phyloP scores from a whole-genome alignment of 352 stramenopile species.

The Phytophthora quininea region DNA sequence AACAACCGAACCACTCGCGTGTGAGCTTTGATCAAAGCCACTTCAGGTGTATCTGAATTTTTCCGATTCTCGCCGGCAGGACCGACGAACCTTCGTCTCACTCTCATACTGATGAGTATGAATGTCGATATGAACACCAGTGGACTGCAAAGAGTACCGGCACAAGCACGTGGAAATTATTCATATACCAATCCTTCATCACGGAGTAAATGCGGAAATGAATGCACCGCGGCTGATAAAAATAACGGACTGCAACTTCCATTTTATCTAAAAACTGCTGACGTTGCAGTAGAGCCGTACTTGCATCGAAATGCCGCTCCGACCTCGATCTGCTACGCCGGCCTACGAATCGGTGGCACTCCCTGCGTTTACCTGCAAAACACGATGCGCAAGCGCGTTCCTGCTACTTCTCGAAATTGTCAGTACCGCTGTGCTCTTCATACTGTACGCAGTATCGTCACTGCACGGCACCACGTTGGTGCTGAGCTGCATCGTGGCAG shows the following conservation, averaged over 20 bases:
- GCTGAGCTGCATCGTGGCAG: slow-evolving; percentile 39
- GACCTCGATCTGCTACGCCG: neutral
- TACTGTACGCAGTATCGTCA: slow-evolving; percentile 43
- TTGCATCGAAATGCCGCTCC: neutral
- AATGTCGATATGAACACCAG: slow-evolving; percentile 46
- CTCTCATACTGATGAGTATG: slow-evolving; percentile 30
- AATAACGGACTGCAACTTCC: slow-evolving; percentile 25
- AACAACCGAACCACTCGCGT: slow-evolving; percentile 51
- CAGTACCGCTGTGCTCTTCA: slow-evolving; percentile 43
- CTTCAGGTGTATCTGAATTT: slow-evolving; percentile 51
- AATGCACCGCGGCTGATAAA: neutral
- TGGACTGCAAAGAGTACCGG: slow-evolving; percentile 41
- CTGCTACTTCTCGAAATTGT: slow-evolving; percentile 50
- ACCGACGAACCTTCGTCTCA: slow-evolving; percentile 30
- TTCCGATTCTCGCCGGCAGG: slow-evolving; percentile 17
- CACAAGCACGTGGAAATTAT: slow-evolving; percentile 47
- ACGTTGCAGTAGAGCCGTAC: neutral
- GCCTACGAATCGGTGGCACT: slow-evolving; percentile 31
- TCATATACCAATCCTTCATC: slow-evolving; percentile 59
- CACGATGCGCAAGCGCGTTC: slow-evolving; percentile 44
- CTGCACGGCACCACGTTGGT: slow-evolving; percentile 46
- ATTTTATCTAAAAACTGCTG: slow-evolving; percentile 6
- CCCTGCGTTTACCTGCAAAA: slow-evolving; percentile 51
- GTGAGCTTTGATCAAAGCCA: slow-evolving; percentile 66
- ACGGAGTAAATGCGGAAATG: too few relatives aligned